Evolutionary conservation across 2,329 filamentous ascomycete genomes (phyloP).

Genomic region (Akanthomyces dipterigenus): DNA sequence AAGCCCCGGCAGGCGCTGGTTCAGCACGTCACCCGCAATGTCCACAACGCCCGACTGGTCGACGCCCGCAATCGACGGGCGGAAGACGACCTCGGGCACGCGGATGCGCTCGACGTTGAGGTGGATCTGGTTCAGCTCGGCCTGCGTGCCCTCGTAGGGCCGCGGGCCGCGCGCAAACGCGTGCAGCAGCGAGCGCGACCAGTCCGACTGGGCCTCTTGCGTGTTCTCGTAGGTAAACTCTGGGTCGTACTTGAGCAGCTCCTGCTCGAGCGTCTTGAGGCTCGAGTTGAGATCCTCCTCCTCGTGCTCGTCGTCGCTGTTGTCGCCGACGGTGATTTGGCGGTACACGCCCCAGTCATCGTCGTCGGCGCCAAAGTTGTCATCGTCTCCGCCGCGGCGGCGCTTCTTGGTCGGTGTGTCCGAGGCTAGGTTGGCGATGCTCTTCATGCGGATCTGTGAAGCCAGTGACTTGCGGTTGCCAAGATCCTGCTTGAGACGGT

Average conservation of each 20-base stretch:
- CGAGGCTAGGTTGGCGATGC: constrained; percentile 88
- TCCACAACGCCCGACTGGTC: constrained; percentile 93
- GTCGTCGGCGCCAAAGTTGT: constrained; percentile 94
- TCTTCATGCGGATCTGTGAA: constrained; percentile 97
- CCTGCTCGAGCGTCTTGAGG: constrained; percentile 72
- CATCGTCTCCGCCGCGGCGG: constrained; percentile 81
- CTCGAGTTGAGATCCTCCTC: constrained; percentile 75
- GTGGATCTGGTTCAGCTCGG: constrained; percentile 80
- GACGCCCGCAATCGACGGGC: constrained; percentile 82
- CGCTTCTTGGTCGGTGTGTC: constrained; percentile 81
- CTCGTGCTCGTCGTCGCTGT: constrained; percentile 82
- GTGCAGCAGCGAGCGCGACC: constrained; percentile 87
- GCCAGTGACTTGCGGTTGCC: constrained; percentile 95
- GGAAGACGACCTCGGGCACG: constrained; percentile 88
- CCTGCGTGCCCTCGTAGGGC: constrained; percentile 77
- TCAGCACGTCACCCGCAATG: constrained; percentile 84
- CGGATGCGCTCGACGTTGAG: constrained; percentile 95
- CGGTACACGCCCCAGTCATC: constrained; percentile 98
- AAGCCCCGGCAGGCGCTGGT: constrained; percentile 62
- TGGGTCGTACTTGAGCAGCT: constrained; percentile 80
- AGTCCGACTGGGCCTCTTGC: constrained; percentile 85
- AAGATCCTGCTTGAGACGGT: constrained; percentile 86
- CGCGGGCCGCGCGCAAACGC: constrained; percentile 84
- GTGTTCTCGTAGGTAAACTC: constrained; percentile 90
- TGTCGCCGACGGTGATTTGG: constrained; percentile 76